These are phyloP conservation scores for Daldinia grandis DNA, from an alignment of 495 filamentous ascomycete species.

Conservation along the genomic window DNA sequence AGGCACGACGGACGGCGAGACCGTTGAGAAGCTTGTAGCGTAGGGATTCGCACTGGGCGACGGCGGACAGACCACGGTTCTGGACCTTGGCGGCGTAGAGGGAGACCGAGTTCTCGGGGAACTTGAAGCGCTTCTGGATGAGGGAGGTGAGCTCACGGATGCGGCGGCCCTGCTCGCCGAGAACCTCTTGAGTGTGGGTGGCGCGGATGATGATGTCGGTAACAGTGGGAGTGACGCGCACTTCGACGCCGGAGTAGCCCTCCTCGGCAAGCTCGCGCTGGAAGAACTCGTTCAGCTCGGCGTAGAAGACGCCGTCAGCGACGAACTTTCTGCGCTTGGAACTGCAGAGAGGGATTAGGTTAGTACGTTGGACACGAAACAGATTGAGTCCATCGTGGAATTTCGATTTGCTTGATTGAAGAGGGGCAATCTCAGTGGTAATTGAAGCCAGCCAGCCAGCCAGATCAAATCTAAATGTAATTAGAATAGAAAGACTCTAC, in stretches of 20 bases:
- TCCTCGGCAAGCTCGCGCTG: slow-evolving; percentile 99
- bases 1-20: slow-evolving; percentile 94
- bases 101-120: slow-evolving; percentile 99
- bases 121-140: slow-evolving; percentile 99
- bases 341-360: slow-evolving; percentile 53
- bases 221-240: slow-evolving; percentile 98
- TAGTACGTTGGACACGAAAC: slow-evolving; percentile 15
- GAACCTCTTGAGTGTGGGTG: slow-evolving; percentile 99
- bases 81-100: slow-evolving; percentile 99
- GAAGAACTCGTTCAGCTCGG: slow-evolving; percentile 99
- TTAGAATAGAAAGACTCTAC: slow-evolving; percentile 34
- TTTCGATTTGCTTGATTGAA: neutral
- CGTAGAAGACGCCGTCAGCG: slow-evolving; percentile 99
- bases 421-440: slow-evolving; percentile 9
- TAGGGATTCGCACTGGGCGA: slow-evolving; percentile 99
- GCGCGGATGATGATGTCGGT: slow-evolving; percentile 99
- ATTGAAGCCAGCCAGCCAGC: neutral
- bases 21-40: slow-evolving; percentile 99
- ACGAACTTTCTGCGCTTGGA: slow-evolving; percentile 99
- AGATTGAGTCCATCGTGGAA: slow-evolving; percentile 9
- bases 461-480: neutral
- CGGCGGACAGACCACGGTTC: slow-evolving; percentile 98
- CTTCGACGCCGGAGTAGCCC: slow-evolving; percentile 99
- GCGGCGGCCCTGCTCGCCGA: slow-evolving; percentile 98
- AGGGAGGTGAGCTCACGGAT: slow-evolving; percentile 99